Evolutionary conservation across 148 eudicot species (phyloP), one percentile per base, ranked within the genome.

Genomic region (Chenopodium berlandieri): DNA sequence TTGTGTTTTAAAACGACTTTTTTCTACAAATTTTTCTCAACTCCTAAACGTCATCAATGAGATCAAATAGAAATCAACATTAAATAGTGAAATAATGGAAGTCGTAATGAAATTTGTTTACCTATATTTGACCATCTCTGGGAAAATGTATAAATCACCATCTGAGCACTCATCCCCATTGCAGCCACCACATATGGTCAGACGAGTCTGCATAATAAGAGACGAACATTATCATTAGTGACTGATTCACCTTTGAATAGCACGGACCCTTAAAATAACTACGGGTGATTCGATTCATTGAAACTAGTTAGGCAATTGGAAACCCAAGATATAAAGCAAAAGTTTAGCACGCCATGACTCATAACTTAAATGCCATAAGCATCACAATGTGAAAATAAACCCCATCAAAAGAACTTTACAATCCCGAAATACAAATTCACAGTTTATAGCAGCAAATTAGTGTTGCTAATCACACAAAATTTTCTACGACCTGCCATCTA

Each of bases 71-170:
- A 31, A 79, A 65, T 34, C 52, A 66, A 31, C 73, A 50, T 74
- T 14, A 58, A 66, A 66, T 5, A 27, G 23, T 37, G 17, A 25
- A 56, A 1, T 31, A 27, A 62, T 30, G 32, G 31, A 20, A 56
- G 62, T 56, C 22, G 20, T 63, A 17, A 25, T 76, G 25, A 5
- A 23, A 11, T 52, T 17, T 75, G 20, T 67, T 83, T 82, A 96
- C 99, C 91, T 91, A 84, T 89, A 94, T 80, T 91, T 91, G 76
- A 91, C 86, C 99, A 96, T 92, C n/a, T 96, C 98, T 7, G 99
- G 99, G 71, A 96, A 96, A 66, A 94, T 81, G 80, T 91, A 73
- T 79, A 96, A 91, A 79, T 96, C 99, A 58, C 99, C 98, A 85
- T 96, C 92, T 16, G 88, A 76, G 71, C 87, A 86, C 54, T 85